These are phyloP conservation scores for Rhodotorula sp. DNA, from an alignment of 1,284 basidiomycete genomes.

Conservation along the genomic window DNA sequence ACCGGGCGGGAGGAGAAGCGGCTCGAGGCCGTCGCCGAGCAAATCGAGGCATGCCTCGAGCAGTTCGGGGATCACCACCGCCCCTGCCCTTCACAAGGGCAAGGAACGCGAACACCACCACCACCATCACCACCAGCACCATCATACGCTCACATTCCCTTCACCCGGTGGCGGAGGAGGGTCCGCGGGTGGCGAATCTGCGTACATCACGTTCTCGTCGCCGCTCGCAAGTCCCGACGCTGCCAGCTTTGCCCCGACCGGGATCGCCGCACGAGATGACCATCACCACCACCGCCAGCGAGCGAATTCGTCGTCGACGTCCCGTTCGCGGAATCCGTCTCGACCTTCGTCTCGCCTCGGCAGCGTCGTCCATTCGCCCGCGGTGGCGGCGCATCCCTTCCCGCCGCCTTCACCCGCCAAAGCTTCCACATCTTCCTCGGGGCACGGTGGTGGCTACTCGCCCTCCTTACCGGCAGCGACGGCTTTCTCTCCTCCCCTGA, in stretches of 20 bases:
- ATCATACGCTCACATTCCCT: background rate
- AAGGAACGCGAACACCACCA: slow-evolving; percentile 19
- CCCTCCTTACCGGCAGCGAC: no score
- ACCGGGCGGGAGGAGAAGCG: background rate
- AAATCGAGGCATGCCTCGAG: slow-evolving; percentile 19
- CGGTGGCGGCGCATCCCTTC: slow-evolving; percentile 2
- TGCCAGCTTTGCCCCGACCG: slow-evolving; percentile 2
- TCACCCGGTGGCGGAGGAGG: background rate
- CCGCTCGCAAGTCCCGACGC: slow-evolving; percentile 20
- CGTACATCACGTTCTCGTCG: slow-evolving; percentile 17
- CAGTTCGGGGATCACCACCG: background rate
- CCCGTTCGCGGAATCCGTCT: slow-evolving; percentile 7
- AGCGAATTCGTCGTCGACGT: background rate
- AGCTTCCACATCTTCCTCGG: background rate
- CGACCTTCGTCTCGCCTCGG: slow-evolving; percentile 12
- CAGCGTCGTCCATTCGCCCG: background rate
- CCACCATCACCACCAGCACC: no score
- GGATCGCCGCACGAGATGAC: background rate
- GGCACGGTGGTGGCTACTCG: background rate
- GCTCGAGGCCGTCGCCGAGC: slow-evolving; percentile 15
- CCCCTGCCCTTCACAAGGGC: slow-evolving; percentile 20
- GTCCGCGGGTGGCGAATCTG: background rate
- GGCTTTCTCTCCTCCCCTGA: no score
- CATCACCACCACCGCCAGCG: background rate
- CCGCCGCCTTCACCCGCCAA: slow-evolving; percentile 1